Percentiles rank a stretch among this genome's conserved stretches.
phyloP scores from a whole-genome alignment of 2,329 filamentous ascomycete species.

The Microsporum ferrugineum region DNA sequence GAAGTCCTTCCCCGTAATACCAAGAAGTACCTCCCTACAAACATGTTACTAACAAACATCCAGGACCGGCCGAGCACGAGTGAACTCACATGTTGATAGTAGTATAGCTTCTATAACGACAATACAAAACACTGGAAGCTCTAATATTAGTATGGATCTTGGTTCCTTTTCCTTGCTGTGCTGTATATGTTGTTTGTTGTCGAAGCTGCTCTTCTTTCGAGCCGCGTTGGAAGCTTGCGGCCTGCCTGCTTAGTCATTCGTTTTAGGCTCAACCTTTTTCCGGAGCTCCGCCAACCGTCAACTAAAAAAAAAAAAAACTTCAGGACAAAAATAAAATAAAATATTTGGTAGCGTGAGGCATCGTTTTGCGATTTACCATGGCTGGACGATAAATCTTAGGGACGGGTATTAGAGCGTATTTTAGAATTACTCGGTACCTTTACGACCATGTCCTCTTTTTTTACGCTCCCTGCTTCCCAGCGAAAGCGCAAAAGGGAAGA shows the following conservation, averaged over 20 bases:
- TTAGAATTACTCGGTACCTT: background rate
- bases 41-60: background rate
- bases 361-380: background rate
- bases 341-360: background rate
- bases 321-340: constrained; percentile 10
- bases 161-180: background rate
- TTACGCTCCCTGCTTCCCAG: constrained; percentile 74
- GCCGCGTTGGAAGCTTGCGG: constrained; percentile 33
- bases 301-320: background rate
- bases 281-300: constrained; percentile 13
- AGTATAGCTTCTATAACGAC: background rate
- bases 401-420: background rate
- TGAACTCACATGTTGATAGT: background rate
- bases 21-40: constrained; percentile 85
- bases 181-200: background rate
- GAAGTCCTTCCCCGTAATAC: constrained; percentile 98
- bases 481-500: constrained; percentile 76
- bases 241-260: constrained; percentile 17
- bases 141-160: background rate
- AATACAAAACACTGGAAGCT: background rate
- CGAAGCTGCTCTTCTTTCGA: background rate
- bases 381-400: background rate
- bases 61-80: background rate
- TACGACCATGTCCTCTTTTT: constrained; percentile 76
- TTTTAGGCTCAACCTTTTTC: constrained; percentile 23